phyloP scores from a whole-genome alignment of 805 yeast species.

The Kazachstania martiniae region DNA sequence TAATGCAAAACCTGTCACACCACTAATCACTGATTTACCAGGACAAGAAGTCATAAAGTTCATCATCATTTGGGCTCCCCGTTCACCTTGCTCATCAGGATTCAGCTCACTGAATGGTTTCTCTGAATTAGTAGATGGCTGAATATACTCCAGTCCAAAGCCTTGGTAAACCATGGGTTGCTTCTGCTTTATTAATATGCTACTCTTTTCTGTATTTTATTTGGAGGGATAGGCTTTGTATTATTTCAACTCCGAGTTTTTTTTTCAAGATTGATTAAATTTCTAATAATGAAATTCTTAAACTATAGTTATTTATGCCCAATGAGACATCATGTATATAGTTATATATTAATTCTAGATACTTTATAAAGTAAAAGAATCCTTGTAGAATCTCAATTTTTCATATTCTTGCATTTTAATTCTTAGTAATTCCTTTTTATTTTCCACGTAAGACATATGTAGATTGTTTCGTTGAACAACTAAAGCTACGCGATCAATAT shows the following conservation, averaged over 20 bases:
- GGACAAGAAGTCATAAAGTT: slow-evolving; percentile 87
- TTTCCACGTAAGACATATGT: slow-evolving; percentile 9
- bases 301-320: no score
- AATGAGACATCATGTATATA: no score
- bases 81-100: slow-evolving; percentile 86
- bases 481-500: slow-evolving; percentile 2
- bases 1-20: slow-evolving; percentile 84
- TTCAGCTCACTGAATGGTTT: slow-evolving; percentile 62
- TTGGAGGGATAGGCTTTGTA: no score
- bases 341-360: not conserved
- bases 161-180: slow-evolving; percentile 35
- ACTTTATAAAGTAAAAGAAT: slow-evolving; percentile 19
- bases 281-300: no score
- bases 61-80: slow-evolving; percentile 76
- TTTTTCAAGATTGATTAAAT: no score
- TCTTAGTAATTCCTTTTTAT: slow-evolving; percentile 10
- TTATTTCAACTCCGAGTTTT: no score
- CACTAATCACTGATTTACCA: slow-evolving; percentile 84
- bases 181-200: no score
- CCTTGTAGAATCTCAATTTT: slow-evolving; percentile 17
- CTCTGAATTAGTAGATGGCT: slow-evolving; percentile 26
- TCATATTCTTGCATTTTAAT: slow-evolving; percentile 18
- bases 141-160: slow-evolving; percentile 32
- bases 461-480: slow-evolving; percentile 9
- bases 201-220: no score